phyloP scores from a whole-genome alignment of 2,329 filamentous ascomycete species.

The Fusarium miscanthi region DNA sequence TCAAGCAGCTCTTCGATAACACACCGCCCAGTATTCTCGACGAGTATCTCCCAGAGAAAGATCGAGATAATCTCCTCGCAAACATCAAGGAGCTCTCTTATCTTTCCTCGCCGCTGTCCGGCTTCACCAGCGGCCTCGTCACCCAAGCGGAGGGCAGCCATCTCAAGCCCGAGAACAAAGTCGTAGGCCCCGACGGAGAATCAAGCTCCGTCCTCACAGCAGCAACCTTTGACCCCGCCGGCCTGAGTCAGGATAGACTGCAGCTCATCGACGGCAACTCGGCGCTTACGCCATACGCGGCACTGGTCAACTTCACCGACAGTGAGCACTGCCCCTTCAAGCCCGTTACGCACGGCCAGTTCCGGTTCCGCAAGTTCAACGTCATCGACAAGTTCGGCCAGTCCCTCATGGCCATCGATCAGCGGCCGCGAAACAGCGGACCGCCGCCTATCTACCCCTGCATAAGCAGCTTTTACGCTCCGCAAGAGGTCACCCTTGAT shows the following conservation, averaged over 20 bases:
- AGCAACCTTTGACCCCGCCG: not conserved
- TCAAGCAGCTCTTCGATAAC: conserved; percentile 49
- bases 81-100: conserved; percentile 23
- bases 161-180: conserved; percentile 51
- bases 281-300: conserved; percentile 52
- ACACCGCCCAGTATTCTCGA: conserved; percentile 41
- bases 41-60: conserved; percentile 4
- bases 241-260: conserved; percentile 30
- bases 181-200: not conserved
- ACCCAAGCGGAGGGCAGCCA: conserved; percentile 53
- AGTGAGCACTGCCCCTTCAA: conserved; percentile 53
- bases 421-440: not conserved
- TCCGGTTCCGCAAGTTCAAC: conserved; percentile 58
- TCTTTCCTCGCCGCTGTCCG: conserved; percentile 49
- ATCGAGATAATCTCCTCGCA: conserved; percentile 5
- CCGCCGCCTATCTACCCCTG: conserved; percentile 47
- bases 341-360: conserved; percentile 60
- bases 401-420: conserved; percentile 48
- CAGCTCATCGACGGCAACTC: conserved; percentile 14
- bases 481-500: conserved; percentile 44
- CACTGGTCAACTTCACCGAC: conserved; percentile 38
- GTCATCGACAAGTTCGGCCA: conserved; percentile 64
- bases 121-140: conserved; percentile 47
- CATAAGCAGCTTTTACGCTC: conserved; percentile 51
- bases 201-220: not conserved